Conservation (phyloP, 805 yeast genomes). For the Candida verbasci region DNA sequence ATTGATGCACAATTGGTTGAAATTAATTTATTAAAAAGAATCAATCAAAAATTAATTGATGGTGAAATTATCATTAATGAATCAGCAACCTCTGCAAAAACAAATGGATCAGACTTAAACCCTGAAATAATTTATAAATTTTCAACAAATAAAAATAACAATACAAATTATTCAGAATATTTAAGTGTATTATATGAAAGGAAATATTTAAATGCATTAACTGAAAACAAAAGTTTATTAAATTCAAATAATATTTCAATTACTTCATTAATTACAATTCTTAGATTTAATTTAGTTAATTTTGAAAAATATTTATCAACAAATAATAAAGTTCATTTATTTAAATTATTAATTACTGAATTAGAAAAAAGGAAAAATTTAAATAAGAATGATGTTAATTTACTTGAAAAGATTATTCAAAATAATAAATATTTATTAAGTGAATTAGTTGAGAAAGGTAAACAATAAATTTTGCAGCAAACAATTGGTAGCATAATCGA, state of each 20-base stretch:
- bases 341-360: neutral
- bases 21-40: neutral
- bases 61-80: neutral
- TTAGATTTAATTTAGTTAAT: neutral
- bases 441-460: neutral
- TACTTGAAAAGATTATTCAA: neutral
- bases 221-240: neutral
- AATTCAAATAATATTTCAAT: slow-evolving; percentile 3
- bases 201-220: neutral
- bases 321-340: neutral
- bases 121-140: neutral
- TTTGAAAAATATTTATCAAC: neutral
- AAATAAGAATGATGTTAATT: neutral
- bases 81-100: neutral
- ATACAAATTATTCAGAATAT: slow-evolving; percentile 4
- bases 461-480: neutral
- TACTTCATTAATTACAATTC: neutral
- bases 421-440: neutral
- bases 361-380: slow-evolving; percentile 1
- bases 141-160: slow-evolving; percentile 3
- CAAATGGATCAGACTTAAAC: neutral
- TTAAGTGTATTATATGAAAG: slow-evolving; percentile 1
- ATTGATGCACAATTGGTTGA: slow-evolving; percentile 4
- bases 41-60: slow-evolving; percentile 1
- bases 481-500: neutral